These are phyloP conservation scores for Aspergillus cristatus DNA, from an alignment of 495 filamentous ascomycete species.

Conservation along the genomic window DNA sequence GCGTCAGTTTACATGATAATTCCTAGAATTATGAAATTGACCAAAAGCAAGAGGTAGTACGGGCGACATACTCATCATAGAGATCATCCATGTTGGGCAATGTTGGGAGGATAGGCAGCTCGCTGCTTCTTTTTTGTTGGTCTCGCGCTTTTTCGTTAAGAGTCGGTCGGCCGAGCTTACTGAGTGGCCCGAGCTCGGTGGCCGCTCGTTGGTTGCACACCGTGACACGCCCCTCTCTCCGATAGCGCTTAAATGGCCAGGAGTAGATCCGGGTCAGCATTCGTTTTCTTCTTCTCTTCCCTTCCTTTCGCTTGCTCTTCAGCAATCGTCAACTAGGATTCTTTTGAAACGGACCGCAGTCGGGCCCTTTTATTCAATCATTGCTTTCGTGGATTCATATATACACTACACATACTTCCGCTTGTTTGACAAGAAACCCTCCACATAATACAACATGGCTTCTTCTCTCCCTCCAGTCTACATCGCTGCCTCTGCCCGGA, in stretches of 20 bases:
- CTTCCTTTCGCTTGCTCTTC: not conserved
- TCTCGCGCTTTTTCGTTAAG: constrained; percentile 1
- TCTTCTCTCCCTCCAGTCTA: constrained; percentile 73
- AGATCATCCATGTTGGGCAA: constrained; percentile 63
- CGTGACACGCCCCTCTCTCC: constrained; percentile 3
- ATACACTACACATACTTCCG: too few species aligned
- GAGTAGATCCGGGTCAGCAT: too few species aligned
- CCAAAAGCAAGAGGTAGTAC: not conserved
- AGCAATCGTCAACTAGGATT: too few species aligned
- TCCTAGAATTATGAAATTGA: not conserved
- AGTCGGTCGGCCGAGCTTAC: constrained; percentile 11
- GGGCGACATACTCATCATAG: constrained; percentile 61
- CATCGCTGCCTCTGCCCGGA: constrained; percentile 86
- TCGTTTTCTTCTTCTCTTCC: not conserved
- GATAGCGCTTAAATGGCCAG: not conserved
- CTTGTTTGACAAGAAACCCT: not conserved
- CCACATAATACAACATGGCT: constrained; percentile 27
- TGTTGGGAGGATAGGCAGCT: not conserved
- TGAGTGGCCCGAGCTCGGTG: constrained; percentile 24
- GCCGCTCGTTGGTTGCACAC: constrained; percentile 5
- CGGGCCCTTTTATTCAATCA: too few species aligned
- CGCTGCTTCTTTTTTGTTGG: constrained; percentile 13
- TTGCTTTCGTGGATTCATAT: too few species aligned
- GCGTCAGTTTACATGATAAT: constrained; percentile 11
- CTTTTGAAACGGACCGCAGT: too few species aligned